Percentiles rank a stretch among this genome's conserved stretches.
Conservation (phyloP, 495 filamentous ascomycete genomes). For the Lasiosphaeriaceae sp. region DNA sequence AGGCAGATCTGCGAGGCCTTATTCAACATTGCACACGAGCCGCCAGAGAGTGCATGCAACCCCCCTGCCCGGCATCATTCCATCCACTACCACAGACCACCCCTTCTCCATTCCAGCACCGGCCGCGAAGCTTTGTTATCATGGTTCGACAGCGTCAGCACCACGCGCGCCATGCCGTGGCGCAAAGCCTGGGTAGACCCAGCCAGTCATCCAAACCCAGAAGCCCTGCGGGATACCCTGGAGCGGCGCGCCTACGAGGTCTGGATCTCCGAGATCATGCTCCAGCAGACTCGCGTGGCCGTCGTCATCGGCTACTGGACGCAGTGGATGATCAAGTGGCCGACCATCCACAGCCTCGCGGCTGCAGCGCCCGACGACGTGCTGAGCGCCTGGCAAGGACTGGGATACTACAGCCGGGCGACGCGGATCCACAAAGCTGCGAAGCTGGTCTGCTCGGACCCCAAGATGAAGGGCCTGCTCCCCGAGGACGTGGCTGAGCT, state of each 20-base stretch:
- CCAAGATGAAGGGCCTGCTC: slow-evolving; percentile 25
- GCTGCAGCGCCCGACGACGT: slow-evolving; percentile 35
- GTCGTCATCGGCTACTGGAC: slow-evolving; percentile 41
- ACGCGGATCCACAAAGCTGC: slow-evolving; percentile 38
- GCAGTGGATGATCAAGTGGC: slow-evolving; percentile 43
- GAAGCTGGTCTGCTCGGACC: slow-evolving; percentile 26
- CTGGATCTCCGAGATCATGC: slow-evolving; percentile 49
- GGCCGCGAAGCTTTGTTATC: slow-evolving; percentile 27
- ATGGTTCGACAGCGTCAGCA: slow-evolving; percentile 38
- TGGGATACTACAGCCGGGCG: slow-evolving; percentile 46
- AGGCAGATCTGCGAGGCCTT: no score
- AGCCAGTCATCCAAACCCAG: slow-evolving; percentile 6
- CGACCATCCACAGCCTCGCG: slow-evolving; percentile 35
- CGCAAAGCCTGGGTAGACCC: slow-evolving; percentile 38
- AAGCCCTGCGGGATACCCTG: slow-evolving; percentile 21
- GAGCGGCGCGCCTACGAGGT: slow-evolving; percentile 45
- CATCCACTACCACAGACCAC: slow-evolving; percentile 36
- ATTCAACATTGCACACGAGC: no score
- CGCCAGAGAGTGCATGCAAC: no score
- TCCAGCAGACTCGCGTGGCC: slow-evolving; percentile 49
- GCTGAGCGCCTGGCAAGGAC: slow-evolving; percentile 35
- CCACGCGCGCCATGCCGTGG: slow-evolving; percentile 44
- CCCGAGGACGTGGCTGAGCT: slow-evolving; percentile 29
- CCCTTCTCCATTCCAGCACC: slow-evolving; percentile 33
- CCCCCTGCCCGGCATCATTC: slow-evolving; percentile 9